These are phyloP conservation scores for Craterostigma plantagineum DNA, from an alignment of 257 asterid species.

Conservation along the genomic window DNA sequence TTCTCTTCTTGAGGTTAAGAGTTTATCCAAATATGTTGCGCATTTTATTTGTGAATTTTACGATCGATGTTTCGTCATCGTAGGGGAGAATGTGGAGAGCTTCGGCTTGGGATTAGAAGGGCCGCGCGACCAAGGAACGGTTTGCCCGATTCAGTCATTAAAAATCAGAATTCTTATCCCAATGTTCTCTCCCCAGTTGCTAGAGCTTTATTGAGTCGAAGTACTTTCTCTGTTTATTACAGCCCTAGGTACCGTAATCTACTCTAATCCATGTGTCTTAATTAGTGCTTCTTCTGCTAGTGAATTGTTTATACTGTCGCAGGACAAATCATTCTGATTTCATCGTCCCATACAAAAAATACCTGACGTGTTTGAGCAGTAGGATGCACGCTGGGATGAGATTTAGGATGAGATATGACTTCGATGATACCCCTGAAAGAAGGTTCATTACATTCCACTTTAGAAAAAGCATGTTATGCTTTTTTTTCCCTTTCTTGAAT, in stretches of 20 bases:
- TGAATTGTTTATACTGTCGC: neutral
- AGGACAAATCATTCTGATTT: constrained; percentile 34
- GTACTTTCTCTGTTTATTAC: constrained; percentile 46
- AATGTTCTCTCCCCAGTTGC: constrained; percentile 65
- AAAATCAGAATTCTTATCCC: constrained; percentile 55
- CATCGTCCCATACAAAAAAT: constrained; percentile 56
- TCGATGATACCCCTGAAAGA: constrained; percentile 92
- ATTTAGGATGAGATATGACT: constrained; percentile 67
- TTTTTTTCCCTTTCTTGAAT: neutral
- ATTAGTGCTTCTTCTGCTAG: no score
- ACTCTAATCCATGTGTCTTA: no score
- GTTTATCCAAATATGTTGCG: neutral
- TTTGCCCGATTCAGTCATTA: constrained; percentile 67
- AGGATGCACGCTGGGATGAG: constrained; percentile 52
- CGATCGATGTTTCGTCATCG: constrained; percentile 3
- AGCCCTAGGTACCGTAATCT: constrained; percentile 54
- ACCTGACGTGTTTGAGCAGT: constrained; percentile 19
- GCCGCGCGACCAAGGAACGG: constrained; percentile 88
- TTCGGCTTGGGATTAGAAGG: constrained; percentile 80
- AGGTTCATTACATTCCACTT: no score
- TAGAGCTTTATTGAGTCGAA: constrained; percentile 38
- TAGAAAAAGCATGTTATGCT: neutral
- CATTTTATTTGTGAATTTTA: no score
- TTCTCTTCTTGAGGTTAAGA: constrained; percentile 78
- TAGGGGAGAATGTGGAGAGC: constrained; percentile 84